Base-by-base conservation (phyloP, 768 basidiomycete species). In the Leccinum uliginosum region DNA sequence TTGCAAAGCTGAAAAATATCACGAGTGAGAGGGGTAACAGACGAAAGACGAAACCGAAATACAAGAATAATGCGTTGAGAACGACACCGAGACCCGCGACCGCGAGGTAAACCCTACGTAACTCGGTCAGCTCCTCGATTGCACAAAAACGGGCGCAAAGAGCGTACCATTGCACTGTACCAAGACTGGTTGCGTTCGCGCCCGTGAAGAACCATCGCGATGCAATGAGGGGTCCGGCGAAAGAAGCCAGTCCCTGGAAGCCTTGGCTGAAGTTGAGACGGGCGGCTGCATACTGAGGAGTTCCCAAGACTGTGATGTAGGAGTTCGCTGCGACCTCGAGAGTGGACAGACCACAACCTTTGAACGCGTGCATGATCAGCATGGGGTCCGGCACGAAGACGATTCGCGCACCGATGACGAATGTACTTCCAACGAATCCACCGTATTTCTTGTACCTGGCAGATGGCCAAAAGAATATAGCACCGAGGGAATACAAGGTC, bases 201-300 rank as follows among this genome's bases (percentile, higher is more conserved):
- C 83, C 88, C 2, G 73, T 75, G 77, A 90, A 88, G 75, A 90
- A 91, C 78, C 82, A 89, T 53, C 82, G 76, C 4, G 86, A 82
- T 23, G 86, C 87, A 62, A 90, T 90, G 61, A 89, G 78, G 19
- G 89, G 87, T 3, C 89, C 84, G 9, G 82, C 76, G 66, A 90
- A 89, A 4, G 83, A 82, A 0, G 88, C 87, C 44, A 91, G 75
- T 23, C 87, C 89, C 65, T 89, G 86, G 75, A 87, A 89, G 4
- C 86, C 85, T 72, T 91, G 89, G 58, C 86, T 86, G 69, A 90
- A 87, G 68, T 89, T 89, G 51, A 91, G 77, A 27, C 89, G 79
- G 63, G 86, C 83, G 14, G 87, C 86, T 49, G 87, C 87, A 67
- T 85, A 84, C 63, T 83, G 83, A 26, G 83, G 84, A 3, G 81